A percentile compares a stretch with the other conserved stretches of the same genome.
Conservation (phyloP, 805 yeast genomes). For the Nematodospora valgi region DNA sequence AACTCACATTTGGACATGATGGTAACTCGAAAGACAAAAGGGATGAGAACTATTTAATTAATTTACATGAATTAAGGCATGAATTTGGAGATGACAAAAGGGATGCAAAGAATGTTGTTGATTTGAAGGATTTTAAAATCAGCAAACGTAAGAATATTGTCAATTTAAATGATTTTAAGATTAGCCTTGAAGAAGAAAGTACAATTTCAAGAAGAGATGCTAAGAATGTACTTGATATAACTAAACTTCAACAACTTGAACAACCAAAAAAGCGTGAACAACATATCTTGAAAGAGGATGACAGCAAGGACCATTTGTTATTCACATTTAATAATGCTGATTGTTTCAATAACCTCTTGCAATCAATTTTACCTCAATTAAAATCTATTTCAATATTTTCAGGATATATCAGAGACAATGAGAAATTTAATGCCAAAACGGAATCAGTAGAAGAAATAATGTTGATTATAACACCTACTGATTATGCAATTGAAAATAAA, state of each 20-base stretch:
- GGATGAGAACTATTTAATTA: conserved; percentile 17
- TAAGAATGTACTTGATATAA: conserved; percentile 4
- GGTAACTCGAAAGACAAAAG: too few species aligned
- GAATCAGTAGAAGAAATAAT: conserved; percentile 40
- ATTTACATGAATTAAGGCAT: conserved; percentile 13
- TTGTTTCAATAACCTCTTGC: conserved; percentile 21
- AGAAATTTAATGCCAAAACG: conserved; percentile 45
- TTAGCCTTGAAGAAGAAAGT: too few species aligned
- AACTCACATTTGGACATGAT: too few species aligned
- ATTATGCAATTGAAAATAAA: conserved; percentile 44
- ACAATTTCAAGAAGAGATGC: conserved; percentile 9
- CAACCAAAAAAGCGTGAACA: too few species aligned
- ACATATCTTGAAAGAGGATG: conserved; percentile 7
- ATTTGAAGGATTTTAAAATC: neutral
- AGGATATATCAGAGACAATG: conserved; percentile 65
- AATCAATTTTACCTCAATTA: conserved; percentile 35
- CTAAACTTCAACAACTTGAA: too few species aligned
- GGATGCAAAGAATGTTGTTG: conserved; percentile 10
- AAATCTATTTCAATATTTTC: conserved; percentile 56
- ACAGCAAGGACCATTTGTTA: conserved; percentile 6
- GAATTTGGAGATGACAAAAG: conserved; percentile 1
- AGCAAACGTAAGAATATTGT: conserved; percentile 14
- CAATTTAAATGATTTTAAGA: conserved; percentile 11
- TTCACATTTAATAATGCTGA: conserved; percentile 13
- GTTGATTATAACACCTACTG: conserved; percentile 70